Evolutionary conservation across 345 rosid genomes (phyloP).

Genomic region (Ricinus communis): DNA sequence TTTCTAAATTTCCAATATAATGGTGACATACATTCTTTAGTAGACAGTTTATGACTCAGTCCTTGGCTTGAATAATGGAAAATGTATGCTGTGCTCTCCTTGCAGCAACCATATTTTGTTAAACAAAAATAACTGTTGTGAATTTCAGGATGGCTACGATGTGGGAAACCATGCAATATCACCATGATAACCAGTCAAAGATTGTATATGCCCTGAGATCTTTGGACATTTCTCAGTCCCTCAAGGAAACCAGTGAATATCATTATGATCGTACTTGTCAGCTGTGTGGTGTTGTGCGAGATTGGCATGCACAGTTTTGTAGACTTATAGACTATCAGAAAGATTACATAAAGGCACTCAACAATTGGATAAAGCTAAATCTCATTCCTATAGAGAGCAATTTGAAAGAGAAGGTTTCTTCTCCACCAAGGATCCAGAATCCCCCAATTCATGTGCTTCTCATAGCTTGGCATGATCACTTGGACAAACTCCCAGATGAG

Average conservation of each 20-base stretch:
- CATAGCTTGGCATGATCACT: constrained; percentile 55
- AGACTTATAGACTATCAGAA: constrained; percentile 72
- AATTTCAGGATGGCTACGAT: constrained; percentile 74
- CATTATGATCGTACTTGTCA: constrained; percentile 73
- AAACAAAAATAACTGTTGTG: neutral
- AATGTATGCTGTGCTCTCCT: neutral
- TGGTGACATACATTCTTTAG: neutral
- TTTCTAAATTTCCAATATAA: too few species aligned
- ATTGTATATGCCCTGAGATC: constrained; percentile 40
- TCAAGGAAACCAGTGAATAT: constrained; percentile 72
- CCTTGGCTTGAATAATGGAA: neutral
- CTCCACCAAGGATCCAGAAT: constrained; percentile 65
- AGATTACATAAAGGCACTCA: constrained; percentile 60
- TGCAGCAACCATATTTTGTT: neutral
- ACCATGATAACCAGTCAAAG: constrained; percentile 59
- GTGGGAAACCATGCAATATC: constrained; percentile 78
- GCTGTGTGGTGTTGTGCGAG: constrained; percentile 62
- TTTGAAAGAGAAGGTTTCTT: constrained; percentile 83
- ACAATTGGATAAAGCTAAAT: constrained; percentile 69
- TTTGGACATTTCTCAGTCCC: constrained; percentile 46
- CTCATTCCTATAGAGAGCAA: constrained; percentile 90
- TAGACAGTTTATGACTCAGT: too few species aligned
- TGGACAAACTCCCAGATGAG: constrained; percentile 65
- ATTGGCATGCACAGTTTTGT: constrained; percentile 77
- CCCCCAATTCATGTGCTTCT: constrained; percentile 72